Conservation (phyloP, 805 yeast species). For the Kodamaea kaohsiungensis region DNA sequence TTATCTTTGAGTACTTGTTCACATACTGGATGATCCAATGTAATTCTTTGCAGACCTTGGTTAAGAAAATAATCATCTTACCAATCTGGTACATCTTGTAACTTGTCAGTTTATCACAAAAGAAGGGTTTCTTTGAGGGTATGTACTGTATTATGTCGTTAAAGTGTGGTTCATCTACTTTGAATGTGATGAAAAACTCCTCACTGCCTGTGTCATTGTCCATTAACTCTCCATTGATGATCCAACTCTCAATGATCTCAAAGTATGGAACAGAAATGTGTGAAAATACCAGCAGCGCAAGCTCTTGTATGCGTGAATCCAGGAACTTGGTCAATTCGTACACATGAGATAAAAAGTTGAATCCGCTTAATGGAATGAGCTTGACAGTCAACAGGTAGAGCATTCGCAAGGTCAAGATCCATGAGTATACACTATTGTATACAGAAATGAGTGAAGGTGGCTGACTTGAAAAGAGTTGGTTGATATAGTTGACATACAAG, state of each 20-base stretch:
- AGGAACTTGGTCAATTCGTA: slow-evolving; percentile 60
- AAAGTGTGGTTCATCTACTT: slow-evolving; percentile 28
- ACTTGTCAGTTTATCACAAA: slow-evolving; percentile 39
- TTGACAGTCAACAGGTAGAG: slow-evolving; percentile 45
- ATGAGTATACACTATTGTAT: slow-evolving; percentile 46
- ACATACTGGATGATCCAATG: slow-evolving; percentile 58
- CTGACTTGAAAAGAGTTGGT: slow-evolving; percentile 28
- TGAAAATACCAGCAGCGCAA: slow-evolving; percentile 46
- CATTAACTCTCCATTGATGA: slow-evolving; percentile 61
- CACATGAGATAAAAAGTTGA: slow-evolving; percentile 55
- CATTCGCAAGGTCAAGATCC: slow-evolving; percentile 59
- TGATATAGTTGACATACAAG: slow-evolving; percentile 37
- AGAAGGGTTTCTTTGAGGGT: slow-evolving; percentile 47
- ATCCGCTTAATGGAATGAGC: slow-evolving; percentile 38
- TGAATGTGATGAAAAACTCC: slow-evolving; percentile 61
- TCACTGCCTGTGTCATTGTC: slow-evolving; percentile 39
- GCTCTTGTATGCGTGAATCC: slow-evolving; percentile 49
- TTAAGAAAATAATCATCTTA: slow-evolving; percentile 63
- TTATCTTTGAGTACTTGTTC: slow-evolving; percentile 29
- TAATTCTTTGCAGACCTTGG: slow-evolving; percentile 63
- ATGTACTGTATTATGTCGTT: slow-evolving; percentile 35
- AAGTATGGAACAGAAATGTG: slow-evolving; percentile 59
- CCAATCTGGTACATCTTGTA: slow-evolving; percentile 66
- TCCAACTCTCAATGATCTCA: slow-evolving; percentile 64
- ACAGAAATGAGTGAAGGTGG: slow-evolving; percentile 36